phyloP scores from a whole-genome alignment of 1,284 basidiomycete species.

The Schizophyllum commune region DNA sequence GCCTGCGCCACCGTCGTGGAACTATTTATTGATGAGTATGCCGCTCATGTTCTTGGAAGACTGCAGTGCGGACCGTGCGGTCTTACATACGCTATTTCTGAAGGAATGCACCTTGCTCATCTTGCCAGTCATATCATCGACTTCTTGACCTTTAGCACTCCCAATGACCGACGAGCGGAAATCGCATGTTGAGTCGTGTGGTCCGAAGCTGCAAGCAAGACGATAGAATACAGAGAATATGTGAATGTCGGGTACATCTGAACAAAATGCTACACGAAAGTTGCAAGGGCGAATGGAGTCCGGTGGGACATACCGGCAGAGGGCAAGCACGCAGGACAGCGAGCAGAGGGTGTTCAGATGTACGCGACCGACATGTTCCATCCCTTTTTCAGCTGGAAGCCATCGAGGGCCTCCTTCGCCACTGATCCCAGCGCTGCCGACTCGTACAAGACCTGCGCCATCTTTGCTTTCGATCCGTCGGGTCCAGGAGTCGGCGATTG shows the following conservation, averaged over 20 bases:
- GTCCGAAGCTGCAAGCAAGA: background rate
- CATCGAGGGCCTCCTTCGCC: conserved; percentile 73
- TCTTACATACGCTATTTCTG: too few relatives aligned
- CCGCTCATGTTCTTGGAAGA: too few relatives aligned
- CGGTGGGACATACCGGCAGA: conserved; percentile 30
- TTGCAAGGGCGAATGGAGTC: background rate
- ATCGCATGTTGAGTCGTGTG: too few relatives aligned
- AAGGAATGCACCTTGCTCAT: too few relatives aligned
- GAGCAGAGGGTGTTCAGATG: conserved; percentile 33
- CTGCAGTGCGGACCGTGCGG: too few relatives aligned
- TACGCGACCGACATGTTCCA: conserved; percentile 75
- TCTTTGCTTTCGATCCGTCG: conserved; percentile 55
- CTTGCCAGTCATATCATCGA: too few relatives aligned
- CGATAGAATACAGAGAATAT: background rate
- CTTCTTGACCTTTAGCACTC: too few relatives aligned
- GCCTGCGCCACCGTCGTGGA: too few relatives aligned
- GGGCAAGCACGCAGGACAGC: too few relatives aligned
- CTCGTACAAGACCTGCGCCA: conserved; percentile 74
- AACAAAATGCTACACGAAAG: background rate
- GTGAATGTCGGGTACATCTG: background rate
- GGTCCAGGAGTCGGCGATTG: conserved; percentile 58
- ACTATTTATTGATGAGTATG: too few relatives aligned
- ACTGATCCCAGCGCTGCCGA: conserved; percentile 60
- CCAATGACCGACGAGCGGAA: too few relatives aligned
- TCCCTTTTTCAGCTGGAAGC: conserved; percentile 73